phyloP scores from a whole-genome alignment of 495 filamentous ascomycete species.

The Hamigera avellanea region DNA sequence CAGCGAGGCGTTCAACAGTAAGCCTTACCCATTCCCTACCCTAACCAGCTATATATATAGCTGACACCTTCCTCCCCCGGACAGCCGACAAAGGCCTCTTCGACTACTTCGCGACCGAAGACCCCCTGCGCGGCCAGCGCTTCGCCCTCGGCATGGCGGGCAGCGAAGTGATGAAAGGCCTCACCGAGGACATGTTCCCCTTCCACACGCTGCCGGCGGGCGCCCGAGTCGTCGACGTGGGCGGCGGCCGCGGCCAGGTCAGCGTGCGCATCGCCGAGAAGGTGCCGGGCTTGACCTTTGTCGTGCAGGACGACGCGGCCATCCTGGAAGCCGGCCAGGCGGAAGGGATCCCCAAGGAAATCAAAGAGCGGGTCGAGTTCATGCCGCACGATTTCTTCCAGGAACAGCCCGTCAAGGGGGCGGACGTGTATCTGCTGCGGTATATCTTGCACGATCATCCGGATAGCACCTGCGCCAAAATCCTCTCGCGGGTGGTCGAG shows the following conservation, averaged over 20 bases:
- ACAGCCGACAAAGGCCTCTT: neutral
- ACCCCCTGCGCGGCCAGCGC: neutral
- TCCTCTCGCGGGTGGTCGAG: conserved; percentile 19
- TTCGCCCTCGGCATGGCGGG: neutral
- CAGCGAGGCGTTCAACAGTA: neutral
- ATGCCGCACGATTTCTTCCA: conserved; percentile 38
- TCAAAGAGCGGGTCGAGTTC: conserved; percentile 20
- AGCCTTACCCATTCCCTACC: neutral
- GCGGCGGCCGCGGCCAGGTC: conserved; percentile 21
- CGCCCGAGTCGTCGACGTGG: conserved; percentile 19
- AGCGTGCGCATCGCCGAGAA: conserved; percentile 7
- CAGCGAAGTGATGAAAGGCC: neutral
- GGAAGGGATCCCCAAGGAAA: neutral
- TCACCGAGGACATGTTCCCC: neutral
- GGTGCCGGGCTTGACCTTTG: conserved; percentile 11
- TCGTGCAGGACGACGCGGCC: conserved; percentile 20
- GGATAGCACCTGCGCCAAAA: conserved; percentile 16
- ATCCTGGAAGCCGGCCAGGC: conserved; percentile 1
- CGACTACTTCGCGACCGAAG: neutral
- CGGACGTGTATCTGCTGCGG: conserved; percentile 35
- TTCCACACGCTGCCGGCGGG: neutral
- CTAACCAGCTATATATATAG: neutral
- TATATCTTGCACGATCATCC: conserved; percentile 12
- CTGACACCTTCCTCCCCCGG: neutral
- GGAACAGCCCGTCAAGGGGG: conserved; percentile 29